Base-by-base conservation (phyloP, 2,329 filamentous ascomycete genomes). In the Stagonosporopsis vannaccii region DNA sequence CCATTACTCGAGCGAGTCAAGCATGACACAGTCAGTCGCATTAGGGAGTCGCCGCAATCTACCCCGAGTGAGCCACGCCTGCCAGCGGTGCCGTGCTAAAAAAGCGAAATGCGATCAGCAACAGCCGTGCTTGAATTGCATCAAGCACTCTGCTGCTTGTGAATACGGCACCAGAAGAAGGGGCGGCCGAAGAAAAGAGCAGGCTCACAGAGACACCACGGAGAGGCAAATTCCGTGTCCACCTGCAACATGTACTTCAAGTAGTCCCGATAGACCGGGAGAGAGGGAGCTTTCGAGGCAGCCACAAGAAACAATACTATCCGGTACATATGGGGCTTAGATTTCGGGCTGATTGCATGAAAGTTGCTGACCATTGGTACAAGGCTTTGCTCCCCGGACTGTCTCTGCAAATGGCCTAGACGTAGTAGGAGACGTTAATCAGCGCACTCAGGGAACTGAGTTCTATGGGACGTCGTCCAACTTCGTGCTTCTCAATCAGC, bases 101-200 rank as follows among this genome's bases (percentile, higher is more conserved):
- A 43, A 43, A 12, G 40, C 40, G 23, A 43, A 43, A 30, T 43
- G 40, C 40, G 15, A 43, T 20, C 40, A 43, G 40, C 25, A 43
- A 43, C 40, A 43, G 40, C 40, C 40, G 19, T 43, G 40, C 40
- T 30, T 32, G 25, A 30, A 19, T 28, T 43, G 40, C 40, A 11
- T 32, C 25, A 43, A 43, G 12, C 40, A 30, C n/a, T 26, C n/a
- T 43, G 40, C 28, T 9, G 25, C 17, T 8, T 43, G 40, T 17
- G 40, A 43, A 11, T 43, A 43, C 15, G 40, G 40, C 26, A 13
- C 32, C 40, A 43, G 40, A 20, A 43, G 25, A 7, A 25, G 26
- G 7, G n/a, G 40, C 17, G 40, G 40, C 40, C 25, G 40, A 3
- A 43, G 15, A 12, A 43, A 43, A 22, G 15, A 43, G 25, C 40